Conservation (phyloP, 345 rosid genomes). For the Salix brachista region DNA sequence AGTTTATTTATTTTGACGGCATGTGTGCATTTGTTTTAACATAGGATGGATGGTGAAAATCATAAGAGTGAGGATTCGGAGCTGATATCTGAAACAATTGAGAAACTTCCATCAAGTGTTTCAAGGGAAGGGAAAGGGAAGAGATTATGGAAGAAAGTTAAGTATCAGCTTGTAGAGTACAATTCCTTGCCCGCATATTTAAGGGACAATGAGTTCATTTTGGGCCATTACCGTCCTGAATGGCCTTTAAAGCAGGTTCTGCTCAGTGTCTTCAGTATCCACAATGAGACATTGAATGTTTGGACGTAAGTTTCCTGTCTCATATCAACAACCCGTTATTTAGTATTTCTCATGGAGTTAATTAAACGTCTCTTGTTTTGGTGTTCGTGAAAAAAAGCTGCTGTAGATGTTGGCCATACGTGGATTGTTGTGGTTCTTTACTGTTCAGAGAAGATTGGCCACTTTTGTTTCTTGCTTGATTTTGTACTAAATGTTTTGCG, state of each 20-base stretch:
- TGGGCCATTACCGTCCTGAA: slow-evolving; percentile 81
- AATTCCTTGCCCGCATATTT: slow-evolving; percentile 77
- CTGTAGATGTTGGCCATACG: slow-evolving; percentile 1
- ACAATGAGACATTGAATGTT: slow-evolving; percentile 89
- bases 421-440: neutral
- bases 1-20: neutral
- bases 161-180: slow-evolving; percentile 86
- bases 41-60: slow-evolving; percentile 36
- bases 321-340: neutral
- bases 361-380: neutral
- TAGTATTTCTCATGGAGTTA: neutral
- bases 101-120: slow-evolving; percentile 28
- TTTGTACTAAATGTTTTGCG: neutral
- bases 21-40: slow-evolving; percentile 7
- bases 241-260: slow-evolving; percentile 91
- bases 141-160: slow-evolving; percentile 83
- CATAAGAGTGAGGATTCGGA: slow-evolving; percentile 22
- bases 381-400: neutral
- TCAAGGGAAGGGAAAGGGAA: slow-evolving; percentile 62
- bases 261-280: slow-evolving; percentile 77
- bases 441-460: neutral
- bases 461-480: neutral
- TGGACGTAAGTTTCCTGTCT: slow-evolving; percentile 70
- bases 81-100: slow-evolving; percentile 37
- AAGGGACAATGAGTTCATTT: slow-evolving; percentile 81